Percentiles rank a stretch among this genome's conserved stretches.
Conservation (phyloP, 768 basidiomycete genomes). For the Sporobolomyces pararoseus region DNA sequence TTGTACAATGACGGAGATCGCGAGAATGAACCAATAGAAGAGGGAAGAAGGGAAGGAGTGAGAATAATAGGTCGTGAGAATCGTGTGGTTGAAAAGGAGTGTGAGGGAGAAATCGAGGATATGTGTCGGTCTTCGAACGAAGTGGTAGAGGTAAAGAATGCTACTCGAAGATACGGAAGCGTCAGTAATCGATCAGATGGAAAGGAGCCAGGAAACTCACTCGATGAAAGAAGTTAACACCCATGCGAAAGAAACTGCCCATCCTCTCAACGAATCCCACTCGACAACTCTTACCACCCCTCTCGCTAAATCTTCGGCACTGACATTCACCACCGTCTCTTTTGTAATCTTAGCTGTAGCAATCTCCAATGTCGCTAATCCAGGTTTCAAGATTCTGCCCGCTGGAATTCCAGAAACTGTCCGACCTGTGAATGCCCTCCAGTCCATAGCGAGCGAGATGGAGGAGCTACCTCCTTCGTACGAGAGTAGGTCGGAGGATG, state of each 20-base stretch:
- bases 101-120: conserved; percentile 93
- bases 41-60: conserved; percentile 73
- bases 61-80: conserved; percentile 89
- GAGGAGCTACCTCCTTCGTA: conserved; percentile 49
- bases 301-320: neutral
- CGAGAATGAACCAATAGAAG: conserved; percentile 85
- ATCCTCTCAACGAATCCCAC: conserved; percentile 71
- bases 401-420: conserved; percentile 67
- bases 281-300: conserved; percentile 30
- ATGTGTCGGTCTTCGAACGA: conserved; percentile 85
- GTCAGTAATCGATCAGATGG: neutral
- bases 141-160: conserved; percentile 75
- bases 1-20: conserved; percentile 63
- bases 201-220: conserved; percentile 56
- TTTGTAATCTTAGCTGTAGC: conserved; percentile 44
- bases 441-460: conserved; percentile 87
- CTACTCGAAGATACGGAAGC: conserved; percentile 50
- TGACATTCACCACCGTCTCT: neutral
- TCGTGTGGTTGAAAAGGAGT: conserved; percentile 82
- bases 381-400: conserved; percentile 56
- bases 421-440: conserved; percentile 90
- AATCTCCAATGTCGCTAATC: conserved; percentile 76
- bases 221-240: conserved; percentile 73
- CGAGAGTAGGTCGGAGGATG: conserved; percentile 46
- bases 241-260: conserved; percentile 89